These are phyloP conservation scores for Phoma sp. DNA, from an alignment of 2,329 filamentous ascomycete species.

Conservation along the genomic window DNA sequence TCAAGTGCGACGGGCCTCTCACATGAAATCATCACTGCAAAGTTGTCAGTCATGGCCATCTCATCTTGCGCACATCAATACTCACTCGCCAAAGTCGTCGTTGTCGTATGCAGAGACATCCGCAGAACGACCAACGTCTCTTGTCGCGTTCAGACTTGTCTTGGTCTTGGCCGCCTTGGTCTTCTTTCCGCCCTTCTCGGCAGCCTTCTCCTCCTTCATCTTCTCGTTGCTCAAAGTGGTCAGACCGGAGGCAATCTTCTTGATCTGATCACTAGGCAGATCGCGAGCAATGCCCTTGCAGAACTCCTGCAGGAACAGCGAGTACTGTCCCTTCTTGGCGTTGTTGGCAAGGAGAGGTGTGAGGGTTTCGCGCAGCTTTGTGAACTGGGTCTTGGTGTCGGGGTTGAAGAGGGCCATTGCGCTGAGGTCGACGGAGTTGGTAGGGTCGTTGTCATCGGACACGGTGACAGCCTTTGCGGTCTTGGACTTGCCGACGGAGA, in stretches of 20 bases:
- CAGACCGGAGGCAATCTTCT: conserved; percentile 87
- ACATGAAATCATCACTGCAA: conserved; percentile 49
- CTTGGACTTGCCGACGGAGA: conserved; percentile 74
- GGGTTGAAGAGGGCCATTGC: conserved; percentile 87
- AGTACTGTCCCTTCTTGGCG: conserved; percentile 87
- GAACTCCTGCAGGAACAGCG: conserved; percentile 89
- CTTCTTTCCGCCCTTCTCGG: conserved; percentile 96
- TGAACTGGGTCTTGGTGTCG: conserved; percentile 83
- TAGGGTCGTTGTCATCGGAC: conserved; percentile 75
- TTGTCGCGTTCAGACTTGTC: conserved; percentile 73
- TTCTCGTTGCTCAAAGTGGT: conserved; percentile 97
- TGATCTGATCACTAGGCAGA: conserved; percentile 89
- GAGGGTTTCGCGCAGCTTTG: conserved; percentile 77
- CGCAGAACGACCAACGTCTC: conserved; percentile 61
- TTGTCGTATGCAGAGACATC: conserved; percentile 84
- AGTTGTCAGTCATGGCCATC: conserved; percentile 24
- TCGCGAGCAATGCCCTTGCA: conserved; percentile 86
- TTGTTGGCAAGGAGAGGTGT: conserved; percentile 76
- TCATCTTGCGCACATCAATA: conserved; percentile 32
- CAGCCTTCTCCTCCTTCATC: conserved; percentile 96
- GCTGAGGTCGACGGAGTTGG: conserved; percentile 79
- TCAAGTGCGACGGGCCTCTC: conserved; percentile 15
- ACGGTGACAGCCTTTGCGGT: conserved; percentile 70
- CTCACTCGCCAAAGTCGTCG: conserved; percentile 85
- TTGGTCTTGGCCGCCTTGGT: conserved; percentile 96